Conservation (phyloP, 345 rosid genomes). For the Jatropha curcas region DNA sequence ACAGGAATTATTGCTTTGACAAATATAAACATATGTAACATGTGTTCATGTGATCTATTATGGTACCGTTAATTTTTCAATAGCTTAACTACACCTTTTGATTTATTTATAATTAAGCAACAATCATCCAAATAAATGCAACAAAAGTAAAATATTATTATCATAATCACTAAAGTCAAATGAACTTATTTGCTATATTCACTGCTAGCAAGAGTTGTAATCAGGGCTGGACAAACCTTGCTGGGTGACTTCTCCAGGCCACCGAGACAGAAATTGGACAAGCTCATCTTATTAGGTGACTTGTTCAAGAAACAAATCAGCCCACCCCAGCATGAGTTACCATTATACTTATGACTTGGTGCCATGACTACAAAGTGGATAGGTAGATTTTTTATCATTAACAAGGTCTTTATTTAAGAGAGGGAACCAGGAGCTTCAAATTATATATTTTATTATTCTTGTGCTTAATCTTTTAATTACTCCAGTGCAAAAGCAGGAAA, state of each 20-base stretch:
- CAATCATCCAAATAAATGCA: no score
- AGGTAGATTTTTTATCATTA: not conserved
- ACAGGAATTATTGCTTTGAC: not conserved
- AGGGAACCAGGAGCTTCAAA: not conserved
- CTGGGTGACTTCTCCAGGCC: no score
- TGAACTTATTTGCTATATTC: not conserved
- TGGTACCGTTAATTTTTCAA: not conserved
- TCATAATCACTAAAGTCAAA: not conserved
- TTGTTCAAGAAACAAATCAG: not conserved
- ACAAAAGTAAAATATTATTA: not conserved
- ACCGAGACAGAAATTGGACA: not conserved
- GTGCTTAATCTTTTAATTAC: not conserved
- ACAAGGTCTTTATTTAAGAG: not conserved
- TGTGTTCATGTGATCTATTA: not conserved
- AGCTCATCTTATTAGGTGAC: not conserved
- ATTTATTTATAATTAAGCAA: not conserved
- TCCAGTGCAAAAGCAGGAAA: not conserved
- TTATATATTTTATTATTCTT: no score
- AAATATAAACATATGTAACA: not conserved
- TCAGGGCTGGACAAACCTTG: no score
- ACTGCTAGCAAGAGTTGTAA: not conserved
- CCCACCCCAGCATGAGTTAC: not conserved
- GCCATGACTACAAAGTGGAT: not conserved
- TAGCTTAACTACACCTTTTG: not conserved
- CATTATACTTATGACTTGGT: not conserved